Base-by-base conservation (phyloP, 257 asterid species). In the Solanum dulcamara region DNA sequence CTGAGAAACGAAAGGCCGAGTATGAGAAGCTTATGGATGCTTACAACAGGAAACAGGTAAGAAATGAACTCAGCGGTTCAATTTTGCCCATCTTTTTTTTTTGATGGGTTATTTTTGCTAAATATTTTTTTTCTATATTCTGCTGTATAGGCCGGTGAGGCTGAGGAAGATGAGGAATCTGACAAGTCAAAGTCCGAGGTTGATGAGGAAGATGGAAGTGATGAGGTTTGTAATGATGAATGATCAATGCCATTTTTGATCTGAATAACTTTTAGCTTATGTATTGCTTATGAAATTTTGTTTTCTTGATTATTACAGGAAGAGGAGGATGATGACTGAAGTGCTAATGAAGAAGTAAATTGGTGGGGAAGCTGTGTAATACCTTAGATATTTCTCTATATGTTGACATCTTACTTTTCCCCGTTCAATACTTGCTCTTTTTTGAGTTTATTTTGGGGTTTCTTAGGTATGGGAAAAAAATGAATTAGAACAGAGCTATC, bases 1-100 rank as follows among this genome's bases (percentile, higher is more conserved):
- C 98, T 0, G 96, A 95, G 75, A 93, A 93, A 75, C 88, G 97
- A 85, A 95, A 92, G 91, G 91, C 13, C 0, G 97, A 95, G 3
- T 93, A 93, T 18, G 97, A 95, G 50, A 93, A 92, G 87, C 89
- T 17, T 30, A 88, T 95, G 28, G 89, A 86, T 53, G 98, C 96
- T 32, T 95, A 95, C 93, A 95, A 95, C 84, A 93, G 60, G 48
- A 89, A 33, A 88, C 6, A 89, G 38, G 98, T 93, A 89, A 15
- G 20, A 26, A 64, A 3, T 11, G 12, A 1, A 13, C 0, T 24
- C 7, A 12, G 6, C 37, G 13, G 13, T 74, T 40, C 6, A 11
- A 11, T 62, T 59, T 9, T 10, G 1, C 7, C 1, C 10, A 20
- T 37, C 28, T 26, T 55, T 4, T 75, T 5, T 5, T 46, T 4